phyloP scores from a whole-genome alignment of 495 filamentous ascomycete species.

The Tuber brumale region DNA sequence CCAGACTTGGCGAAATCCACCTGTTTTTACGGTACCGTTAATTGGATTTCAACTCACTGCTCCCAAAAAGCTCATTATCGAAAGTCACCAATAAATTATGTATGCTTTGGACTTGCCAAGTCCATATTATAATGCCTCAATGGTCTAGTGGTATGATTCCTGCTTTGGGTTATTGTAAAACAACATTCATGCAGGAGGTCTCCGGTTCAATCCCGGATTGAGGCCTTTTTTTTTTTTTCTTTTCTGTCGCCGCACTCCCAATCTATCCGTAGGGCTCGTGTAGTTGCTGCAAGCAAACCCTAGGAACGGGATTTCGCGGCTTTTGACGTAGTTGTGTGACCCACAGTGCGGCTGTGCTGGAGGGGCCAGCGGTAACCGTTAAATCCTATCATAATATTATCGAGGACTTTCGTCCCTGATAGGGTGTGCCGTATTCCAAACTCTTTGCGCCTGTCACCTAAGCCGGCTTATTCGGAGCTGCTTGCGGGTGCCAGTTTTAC shows the following conservation, averaged over 20 bases:
- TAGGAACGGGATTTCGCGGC: neutral
- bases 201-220: conserved; percentile 35
- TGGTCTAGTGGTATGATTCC: conserved; percentile 35
- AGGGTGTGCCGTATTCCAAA: neutral
- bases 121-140: conserved; percentile 11
- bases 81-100: neutral
- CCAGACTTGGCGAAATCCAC: too few relatives aligned
- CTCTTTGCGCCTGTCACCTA: neutral
- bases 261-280: neutral
- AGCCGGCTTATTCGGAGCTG: neutral
- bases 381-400: neutral
- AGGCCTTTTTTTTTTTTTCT: conserved; percentile 13
- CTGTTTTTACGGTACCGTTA: too few relatives aligned
- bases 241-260: neutral
- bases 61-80: neutral
- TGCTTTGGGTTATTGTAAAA: conserved; percentile 23
- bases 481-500: neutral
- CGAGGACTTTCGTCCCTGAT: neutral
- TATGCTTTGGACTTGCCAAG: neutral
- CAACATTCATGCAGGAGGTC: conserved; percentile 24
- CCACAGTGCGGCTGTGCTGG: neutral
- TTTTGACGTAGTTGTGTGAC: neutral
- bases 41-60: neutral
- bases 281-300: neutral
- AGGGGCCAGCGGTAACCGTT: neutral